Evolutionary conservation across 2,329 filamentous ascomycete species (phyloP).

Genomic region (Monilinia laxa): DNA sequence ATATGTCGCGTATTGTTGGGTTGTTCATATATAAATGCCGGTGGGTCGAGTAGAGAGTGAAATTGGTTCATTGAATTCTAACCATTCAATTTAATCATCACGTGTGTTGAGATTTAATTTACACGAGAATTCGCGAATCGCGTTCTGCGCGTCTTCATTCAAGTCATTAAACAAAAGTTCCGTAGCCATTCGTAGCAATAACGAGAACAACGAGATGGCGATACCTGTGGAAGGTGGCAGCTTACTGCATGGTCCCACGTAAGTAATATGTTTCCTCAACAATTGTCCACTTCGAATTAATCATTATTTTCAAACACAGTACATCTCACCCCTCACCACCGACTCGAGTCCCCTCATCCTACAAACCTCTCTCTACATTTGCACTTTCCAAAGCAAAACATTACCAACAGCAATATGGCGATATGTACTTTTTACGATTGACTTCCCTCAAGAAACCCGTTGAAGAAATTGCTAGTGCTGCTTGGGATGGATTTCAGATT

Average conservation of each 20-base stretch:
- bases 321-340: conserved; percentile 11
- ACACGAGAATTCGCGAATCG: conserved; percentile 23
- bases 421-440: conserved; percentile 95
- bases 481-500: conserved; percentile 78
- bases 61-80: neutral
- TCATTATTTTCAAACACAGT: neutral
- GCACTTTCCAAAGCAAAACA: conserved; percentile 67
- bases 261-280: neutral
- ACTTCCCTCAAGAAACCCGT: conserved; percentile 83
- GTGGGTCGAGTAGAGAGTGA: no score
- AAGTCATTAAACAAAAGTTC: conserved; percentile 9
- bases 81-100: neutral
- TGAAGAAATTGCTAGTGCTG: conserved; percentile 68
- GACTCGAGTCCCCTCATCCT: conserved; percentile 49
- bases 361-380: conserved; percentile 76
- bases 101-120: conserved; percentile 22
- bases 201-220: conserved; percentile 3
- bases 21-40: no score
- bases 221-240: conserved; percentile 20
- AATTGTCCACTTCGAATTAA: neutral
- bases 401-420: conserved; percentile 93
- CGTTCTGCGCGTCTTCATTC: conserved; percentile 13
- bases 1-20: no score
- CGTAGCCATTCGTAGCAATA: neutral
- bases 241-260: conserved; percentile 18